Conservation (phyloP, 202 grass and related monocot genomes). For the Bolboschoenoplectus hybrid region DNA sequence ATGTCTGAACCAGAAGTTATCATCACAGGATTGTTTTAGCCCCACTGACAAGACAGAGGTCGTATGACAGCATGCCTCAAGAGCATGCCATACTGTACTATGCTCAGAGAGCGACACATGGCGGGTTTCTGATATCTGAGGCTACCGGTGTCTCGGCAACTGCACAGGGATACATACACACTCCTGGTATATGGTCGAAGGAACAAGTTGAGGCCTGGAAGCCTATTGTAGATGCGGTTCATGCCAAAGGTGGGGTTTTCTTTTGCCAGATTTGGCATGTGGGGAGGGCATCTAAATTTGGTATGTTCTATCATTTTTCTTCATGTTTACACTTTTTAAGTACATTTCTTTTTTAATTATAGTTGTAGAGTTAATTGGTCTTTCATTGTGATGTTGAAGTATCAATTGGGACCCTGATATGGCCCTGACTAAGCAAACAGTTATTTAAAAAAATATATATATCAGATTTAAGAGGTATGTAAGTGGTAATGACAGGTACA, state of each 20-base stretch:
- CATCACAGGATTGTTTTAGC: conserved; percentile 53
- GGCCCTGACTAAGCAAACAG: neutral
- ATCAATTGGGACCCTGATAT: neutral
- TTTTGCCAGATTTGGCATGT: conserved; percentile 63
- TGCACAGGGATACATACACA: conserved; percentile 42
- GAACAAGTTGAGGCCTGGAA: conserved; percentile 66
- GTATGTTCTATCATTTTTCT: conserved; percentile 12
- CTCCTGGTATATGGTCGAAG: conserved; percentile 57
- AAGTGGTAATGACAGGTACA: neutral
- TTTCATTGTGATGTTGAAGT: neutral
- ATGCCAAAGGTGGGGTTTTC: conserved; percentile 50
- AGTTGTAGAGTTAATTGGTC: neutral
- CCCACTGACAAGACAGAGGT: conserved; percentile 51
- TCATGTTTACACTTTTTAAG: neutral
- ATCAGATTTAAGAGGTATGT: neutral
- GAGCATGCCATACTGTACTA: conserved; percentile 54
- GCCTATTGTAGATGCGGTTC: conserved; percentile 52
- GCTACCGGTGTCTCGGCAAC: conserved; percentile 48
- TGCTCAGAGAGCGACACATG: conserved; percentile 44
- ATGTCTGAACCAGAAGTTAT: conserved; percentile 23
- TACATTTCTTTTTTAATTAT: neutral
- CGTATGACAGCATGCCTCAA: conserved; percentile 50
- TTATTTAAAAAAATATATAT: neutral
- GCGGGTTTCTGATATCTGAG: conserved; percentile 53
- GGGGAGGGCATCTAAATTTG: conserved; percentile 47